A percentile compares a stretch with the other conserved stretches of the same genome.
Conservation (phyloP, 2,329 filamentous ascomycete genomes). For the Penicillium capsulatum region DNA sequence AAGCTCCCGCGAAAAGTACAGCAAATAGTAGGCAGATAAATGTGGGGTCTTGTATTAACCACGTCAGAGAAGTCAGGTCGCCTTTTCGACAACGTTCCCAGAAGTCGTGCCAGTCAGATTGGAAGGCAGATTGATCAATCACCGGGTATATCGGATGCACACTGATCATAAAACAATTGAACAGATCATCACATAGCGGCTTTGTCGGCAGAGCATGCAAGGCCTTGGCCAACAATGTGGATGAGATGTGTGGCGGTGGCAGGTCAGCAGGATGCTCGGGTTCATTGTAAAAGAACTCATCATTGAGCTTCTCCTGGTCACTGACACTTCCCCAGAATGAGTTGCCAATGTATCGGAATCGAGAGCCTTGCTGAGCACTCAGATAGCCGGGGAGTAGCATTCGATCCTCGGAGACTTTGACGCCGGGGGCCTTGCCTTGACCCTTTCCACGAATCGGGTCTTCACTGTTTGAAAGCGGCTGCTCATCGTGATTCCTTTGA, state of each 20-base stretch:
- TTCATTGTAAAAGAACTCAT: conserved; percentile 4
- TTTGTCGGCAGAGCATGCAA: conserved; percentile 1
- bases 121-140: conserved; percentile 5
- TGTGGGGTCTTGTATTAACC: conserved; percentile 9
- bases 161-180: conserved; percentile 3
- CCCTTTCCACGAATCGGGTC: no score
- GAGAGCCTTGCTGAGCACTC: conserved; percentile 1
- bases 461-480: no score
- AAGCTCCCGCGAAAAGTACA: conserved; percentile 6
- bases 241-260: conserved; percentile 3
- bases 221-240: background rate
- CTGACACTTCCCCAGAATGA: conserved; percentile 10
- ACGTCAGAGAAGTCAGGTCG: background rate
- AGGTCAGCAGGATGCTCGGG: background rate
- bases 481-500: no score
- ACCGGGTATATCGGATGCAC: conserved; percentile 9
- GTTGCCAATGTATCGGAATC: conserved; percentile 1
- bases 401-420: background rate
- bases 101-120: conserved; percentile 7
- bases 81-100: conserved; percentile 7
- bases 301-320: conserved; percentile 2
- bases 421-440: no score
- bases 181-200: conserved; percentile 1
- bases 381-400: background rate
- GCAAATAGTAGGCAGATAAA: conserved; percentile 11